These are phyloP conservation scores for Amanita rimosa DNA, from an alignment of 768 basidiomycete genomes.

Conservation along the genomic window DNA sequence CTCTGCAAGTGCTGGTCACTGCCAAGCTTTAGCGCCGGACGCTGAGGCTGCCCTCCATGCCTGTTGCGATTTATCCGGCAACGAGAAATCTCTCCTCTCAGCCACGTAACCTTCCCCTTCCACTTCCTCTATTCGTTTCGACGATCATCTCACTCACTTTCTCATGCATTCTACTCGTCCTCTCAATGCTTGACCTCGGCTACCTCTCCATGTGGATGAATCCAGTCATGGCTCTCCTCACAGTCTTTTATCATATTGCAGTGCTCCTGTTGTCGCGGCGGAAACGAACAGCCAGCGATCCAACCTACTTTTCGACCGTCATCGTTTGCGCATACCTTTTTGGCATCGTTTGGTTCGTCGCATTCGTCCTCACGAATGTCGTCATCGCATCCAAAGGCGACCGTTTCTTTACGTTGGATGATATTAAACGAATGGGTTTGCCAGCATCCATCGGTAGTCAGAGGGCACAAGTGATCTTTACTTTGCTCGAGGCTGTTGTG, in stretches of 20 bases:
- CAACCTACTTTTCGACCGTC: conserved; percentile 22
- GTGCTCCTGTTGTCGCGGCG: conserved; percentile 16
- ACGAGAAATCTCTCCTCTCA: conserved; percentile 1
- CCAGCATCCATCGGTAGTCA: conserved; percentile 18
- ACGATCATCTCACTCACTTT: conserved; percentile 16
- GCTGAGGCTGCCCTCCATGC: conserved; percentile 9
- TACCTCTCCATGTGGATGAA: conserved; percentile 22
- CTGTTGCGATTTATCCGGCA: conserved; percentile 9
- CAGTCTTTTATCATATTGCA: conserved; percentile 17
- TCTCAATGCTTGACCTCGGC: conserved; percentile 23
- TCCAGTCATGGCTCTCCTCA: conserved; percentile 18
- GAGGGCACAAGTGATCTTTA: conserved; percentile 18
- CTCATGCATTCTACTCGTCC: conserved; percentile 15
- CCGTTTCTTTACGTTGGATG: conserved; percentile 2
- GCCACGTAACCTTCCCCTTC: conserved; percentile 11
- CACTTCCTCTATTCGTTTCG: conserved; percentile 17
- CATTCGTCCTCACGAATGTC: conserved; percentile 17
- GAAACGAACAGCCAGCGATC: conserved; percentile 14
- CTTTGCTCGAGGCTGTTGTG: conserved; percentile 15
- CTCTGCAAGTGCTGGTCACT: conserved; percentile 19
- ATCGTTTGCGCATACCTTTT: conserved; percentile 20
- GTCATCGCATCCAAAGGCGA: conserved; percentile 11
- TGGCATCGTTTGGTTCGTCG: conserved; percentile 19
- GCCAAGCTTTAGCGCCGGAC: conserved; percentile 17
- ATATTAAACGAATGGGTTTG: conserved; percentile 14